Percentiles rank a stretch among this genome's conserved stretches.
Conservation (phyloP, 2,329 filamentous ascomycete species). For the Talaromyces sp. region DNA sequence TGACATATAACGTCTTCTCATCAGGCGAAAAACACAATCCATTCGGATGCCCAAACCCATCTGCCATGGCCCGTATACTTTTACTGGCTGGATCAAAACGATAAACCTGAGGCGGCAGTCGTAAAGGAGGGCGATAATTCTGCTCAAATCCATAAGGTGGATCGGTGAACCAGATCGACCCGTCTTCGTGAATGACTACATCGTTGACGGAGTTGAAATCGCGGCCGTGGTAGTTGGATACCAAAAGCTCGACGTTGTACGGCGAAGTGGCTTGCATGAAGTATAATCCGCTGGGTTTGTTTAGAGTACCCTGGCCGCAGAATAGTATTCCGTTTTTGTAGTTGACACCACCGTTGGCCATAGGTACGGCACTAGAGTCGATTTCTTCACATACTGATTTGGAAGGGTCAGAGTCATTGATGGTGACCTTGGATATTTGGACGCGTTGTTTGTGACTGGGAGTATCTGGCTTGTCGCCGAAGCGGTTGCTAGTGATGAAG, state of each 20-base stretch:
- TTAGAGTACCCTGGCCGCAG: neutral
- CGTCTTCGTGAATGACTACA: conserved; percentile 36
- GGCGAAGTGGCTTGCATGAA: neutral
- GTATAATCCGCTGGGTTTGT: neutral
- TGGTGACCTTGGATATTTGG: neutral
- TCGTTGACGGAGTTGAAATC: conserved; percentile 42
- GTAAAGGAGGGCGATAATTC: conserved; percentile 21
- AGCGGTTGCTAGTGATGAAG: neutral
- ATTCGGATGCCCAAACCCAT: conserved; percentile 42
- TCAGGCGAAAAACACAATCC: conserved; percentile 44
- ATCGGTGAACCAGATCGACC: conserved; percentile 40
- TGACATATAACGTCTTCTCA: conserved; percentile 39
- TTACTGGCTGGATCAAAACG: conserved; percentile 37
- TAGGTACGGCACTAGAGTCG: neutral
- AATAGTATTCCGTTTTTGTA: neutral
- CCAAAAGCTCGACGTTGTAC: conserved; percentile 6
- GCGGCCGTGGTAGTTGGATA: conserved; percentile 31
- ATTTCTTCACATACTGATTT: neutral
- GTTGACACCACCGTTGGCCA: neutral
- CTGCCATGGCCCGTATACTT: conserved; percentile 36
- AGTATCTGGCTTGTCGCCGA: neutral
- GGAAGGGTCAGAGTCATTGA: neutral
- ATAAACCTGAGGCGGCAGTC: conserved; percentile 36
- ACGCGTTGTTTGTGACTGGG: neutral
- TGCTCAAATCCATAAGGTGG: conserved; percentile 38